A percentile compares a stretch with the other conserved stretches of the same genome.
Evolutionary conservation across 352 stramenopile genomes (phyloP).

Genomic region (Phytophthora pistaciae): DNA sequence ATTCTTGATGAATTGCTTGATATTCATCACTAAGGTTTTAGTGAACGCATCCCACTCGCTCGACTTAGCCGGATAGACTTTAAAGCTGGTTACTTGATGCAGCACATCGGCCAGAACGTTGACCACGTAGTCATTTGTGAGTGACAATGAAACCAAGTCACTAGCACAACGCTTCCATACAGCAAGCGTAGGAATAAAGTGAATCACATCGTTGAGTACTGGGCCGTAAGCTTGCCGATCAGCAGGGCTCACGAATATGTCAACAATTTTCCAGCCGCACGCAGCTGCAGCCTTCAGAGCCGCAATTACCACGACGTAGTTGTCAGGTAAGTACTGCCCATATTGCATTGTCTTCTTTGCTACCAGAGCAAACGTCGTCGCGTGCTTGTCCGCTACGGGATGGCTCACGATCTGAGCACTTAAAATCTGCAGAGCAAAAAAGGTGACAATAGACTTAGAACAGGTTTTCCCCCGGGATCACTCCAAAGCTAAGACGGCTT

Average conservation of each 20-base stretch:
- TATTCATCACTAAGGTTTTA: constrained; percentile 46
- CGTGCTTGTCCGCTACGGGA: constrained; percentile 27
- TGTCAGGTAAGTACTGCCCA: constrained; percentile 29
- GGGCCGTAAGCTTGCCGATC: constrained; percentile 38
- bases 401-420: constrained; percentile 22
- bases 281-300: constrained; percentile 52
- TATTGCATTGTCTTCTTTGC: constrained; percentile 34
- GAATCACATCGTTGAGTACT: constrained; percentile 59
- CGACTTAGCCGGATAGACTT: constrained; percentile 43
- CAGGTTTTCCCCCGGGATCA: not conserved
- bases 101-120: constrained; percentile 49
- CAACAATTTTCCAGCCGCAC: constrained; percentile 59
- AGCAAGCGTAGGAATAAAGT: constrained; percentile 44
- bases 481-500: constrained; percentile 7
- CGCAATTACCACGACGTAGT: constrained; percentile 30
- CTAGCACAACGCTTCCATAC: constrained; percentile 54
- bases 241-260: constrained; percentile 44
- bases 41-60: constrained; percentile 60
- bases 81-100: constrained; percentile 42
- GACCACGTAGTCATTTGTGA: constrained; percentile 44
- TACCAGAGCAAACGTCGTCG: constrained; percentile 29
- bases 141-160: constrained; percentile 38
- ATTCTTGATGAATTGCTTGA: constrained; percentile 55
- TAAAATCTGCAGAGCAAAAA: constrained; percentile 25
- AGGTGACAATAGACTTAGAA: constrained; percentile 9